phyloP scores from a whole-genome alignment of 208 protist genomes.

The Novymonas esmeraldas region DNA sequence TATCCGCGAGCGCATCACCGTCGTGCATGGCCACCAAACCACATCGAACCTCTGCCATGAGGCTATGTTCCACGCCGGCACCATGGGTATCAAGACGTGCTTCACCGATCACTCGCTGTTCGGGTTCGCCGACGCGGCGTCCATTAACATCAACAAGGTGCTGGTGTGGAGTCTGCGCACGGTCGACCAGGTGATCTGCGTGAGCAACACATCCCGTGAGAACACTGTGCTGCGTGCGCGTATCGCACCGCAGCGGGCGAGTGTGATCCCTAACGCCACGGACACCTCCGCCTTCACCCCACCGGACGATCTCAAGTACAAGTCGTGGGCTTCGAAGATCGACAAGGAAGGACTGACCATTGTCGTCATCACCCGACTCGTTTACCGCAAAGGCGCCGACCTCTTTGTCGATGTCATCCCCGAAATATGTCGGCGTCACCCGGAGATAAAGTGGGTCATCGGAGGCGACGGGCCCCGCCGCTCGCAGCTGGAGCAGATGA shows the following conservation, averaged over 20 bases:
- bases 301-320: conserved; percentile 91
- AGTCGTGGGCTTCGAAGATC: conserved; percentile 86
- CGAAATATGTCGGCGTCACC: conserved; percentile 92
- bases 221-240: conserved; percentile 97
- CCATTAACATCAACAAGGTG: conserved; percentile 97
- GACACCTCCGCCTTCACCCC: conserved; percentile 92
- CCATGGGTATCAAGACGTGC: conserved; percentile 95
- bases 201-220: conserved; percentile 98
- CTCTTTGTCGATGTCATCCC: conserved; percentile 97
- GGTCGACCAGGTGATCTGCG: conserved; percentile 97
- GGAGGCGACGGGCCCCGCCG: conserved; percentile 97
- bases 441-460: conserved; percentile 96
- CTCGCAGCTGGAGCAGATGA: conserved; percentile 97
- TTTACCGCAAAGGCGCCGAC: conserved; percentile 98
- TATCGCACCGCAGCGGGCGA: conserved; percentile 91
- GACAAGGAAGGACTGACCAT: conserved; percentile 92
- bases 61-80: conserved; percentile 94
- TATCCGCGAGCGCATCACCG: conserved; percentile 95
- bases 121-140: conserved; percentile 95
- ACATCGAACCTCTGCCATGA: conserved; percentile 97
- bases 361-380: conserved; percentile 96
- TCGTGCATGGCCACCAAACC: conserved; percentile 98
- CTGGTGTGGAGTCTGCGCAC: conserved; percentile 95
- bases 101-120: conserved; percentile 99
- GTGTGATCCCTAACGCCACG: conserved; percentile 98